These are phyloP conservation scores for Scorias spongiosa DNA, from an alignment of 2,329 filamentous ascomycete genomes.

Conservation along the genomic window DNA sequence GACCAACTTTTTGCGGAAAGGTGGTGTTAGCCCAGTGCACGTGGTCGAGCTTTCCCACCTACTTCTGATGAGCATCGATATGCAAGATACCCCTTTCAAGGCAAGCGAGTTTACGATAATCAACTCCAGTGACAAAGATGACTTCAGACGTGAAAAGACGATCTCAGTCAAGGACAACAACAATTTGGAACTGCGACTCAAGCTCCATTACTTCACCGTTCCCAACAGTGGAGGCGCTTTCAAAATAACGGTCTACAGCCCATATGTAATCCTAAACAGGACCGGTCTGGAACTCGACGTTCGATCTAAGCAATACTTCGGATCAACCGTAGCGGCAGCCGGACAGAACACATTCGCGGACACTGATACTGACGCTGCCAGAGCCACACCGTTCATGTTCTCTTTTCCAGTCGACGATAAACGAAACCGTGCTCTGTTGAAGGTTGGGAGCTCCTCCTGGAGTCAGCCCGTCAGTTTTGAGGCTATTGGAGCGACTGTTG, in stretches of 20 bases:
- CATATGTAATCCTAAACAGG: conserved; percentile 89
- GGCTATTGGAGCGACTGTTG: conserved; percentile 82
- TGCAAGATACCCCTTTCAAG: conserved; percentile 92
- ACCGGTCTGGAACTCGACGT: conserved; percentile 81
- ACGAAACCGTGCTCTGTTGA: conserved; percentile 77
- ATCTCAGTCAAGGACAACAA: conserved; percentile 74
- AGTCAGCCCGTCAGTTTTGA: conserved; percentile 97
- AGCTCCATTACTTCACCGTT: conserved; percentile 78
- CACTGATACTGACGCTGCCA: conserved; percentile 43
- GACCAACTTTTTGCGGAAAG: conserved; percentile 95
- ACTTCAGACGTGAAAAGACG: conserved; percentile 70
- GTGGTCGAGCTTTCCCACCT: conserved; percentile 93
- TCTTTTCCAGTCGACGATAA: conserved; percentile 79
- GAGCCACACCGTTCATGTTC: conserved; percentile 87
- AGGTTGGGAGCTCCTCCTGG: conserved; percentile 82
- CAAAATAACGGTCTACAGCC: conserved; percentile 86
- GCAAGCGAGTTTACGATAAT: conserved; percentile 95
- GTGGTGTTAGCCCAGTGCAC: conserved; percentile 91
- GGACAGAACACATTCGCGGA: conserved; percentile 54
- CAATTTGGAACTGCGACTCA: conserved; percentile 63
- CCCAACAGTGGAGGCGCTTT: conserved; percentile 91
- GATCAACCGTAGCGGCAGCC: conserved; percentile 67
- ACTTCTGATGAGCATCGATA: conserved; percentile 79
- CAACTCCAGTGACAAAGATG: conserved; percentile 74
- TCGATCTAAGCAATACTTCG: conserved; percentile 76